Conservation (phyloP, 2,329 filamentous ascomycete species). For the Diaporthe ilicicola region DNA sequence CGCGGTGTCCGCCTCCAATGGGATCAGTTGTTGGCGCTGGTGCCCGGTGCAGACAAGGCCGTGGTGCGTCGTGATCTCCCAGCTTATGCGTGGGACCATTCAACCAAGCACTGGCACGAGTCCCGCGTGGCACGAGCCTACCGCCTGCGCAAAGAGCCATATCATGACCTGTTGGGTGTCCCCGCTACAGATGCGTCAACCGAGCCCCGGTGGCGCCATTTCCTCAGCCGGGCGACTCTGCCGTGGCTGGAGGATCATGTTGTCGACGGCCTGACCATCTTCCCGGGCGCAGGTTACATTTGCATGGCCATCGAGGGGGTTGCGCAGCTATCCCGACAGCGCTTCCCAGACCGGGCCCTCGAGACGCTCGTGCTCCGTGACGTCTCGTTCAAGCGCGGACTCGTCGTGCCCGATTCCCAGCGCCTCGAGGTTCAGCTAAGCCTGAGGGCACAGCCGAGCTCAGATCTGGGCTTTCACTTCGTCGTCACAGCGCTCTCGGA, state of each 20-base stretch:
- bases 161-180: slow-evolving; percentile 40
- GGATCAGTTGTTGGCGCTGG: background rate
- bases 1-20: background rate
- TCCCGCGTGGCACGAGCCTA: slow-evolving; percentile 42
- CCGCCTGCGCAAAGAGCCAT: slow-evolving; percentile 39
- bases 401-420: slow-evolving; percentile 15
- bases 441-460: background rate
- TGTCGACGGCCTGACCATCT: background rate
- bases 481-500: background rate
- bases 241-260: slow-evolving; percentile 30
- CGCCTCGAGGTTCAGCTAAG: slow-evolving; percentile 9
- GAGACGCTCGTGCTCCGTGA: no score
- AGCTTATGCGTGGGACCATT: slow-evolving; percentile 6
- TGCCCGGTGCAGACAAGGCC: background rate
- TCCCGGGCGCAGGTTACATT: slow-evolving; percentile 43
- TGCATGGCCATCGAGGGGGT: slow-evolving; percentile 46
- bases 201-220: slow-evolving; percentile 10
- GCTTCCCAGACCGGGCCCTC: no score
- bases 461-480: background rate
- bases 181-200: background rate
- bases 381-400: background rate
- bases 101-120: background rate
- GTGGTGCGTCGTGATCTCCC: background rate
- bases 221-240: background rate
- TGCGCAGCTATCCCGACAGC: background rate